phyloP scores from a whole-genome alignment of 176 grass and related monocot species.

The Aegilops sharonensis region DNA sequence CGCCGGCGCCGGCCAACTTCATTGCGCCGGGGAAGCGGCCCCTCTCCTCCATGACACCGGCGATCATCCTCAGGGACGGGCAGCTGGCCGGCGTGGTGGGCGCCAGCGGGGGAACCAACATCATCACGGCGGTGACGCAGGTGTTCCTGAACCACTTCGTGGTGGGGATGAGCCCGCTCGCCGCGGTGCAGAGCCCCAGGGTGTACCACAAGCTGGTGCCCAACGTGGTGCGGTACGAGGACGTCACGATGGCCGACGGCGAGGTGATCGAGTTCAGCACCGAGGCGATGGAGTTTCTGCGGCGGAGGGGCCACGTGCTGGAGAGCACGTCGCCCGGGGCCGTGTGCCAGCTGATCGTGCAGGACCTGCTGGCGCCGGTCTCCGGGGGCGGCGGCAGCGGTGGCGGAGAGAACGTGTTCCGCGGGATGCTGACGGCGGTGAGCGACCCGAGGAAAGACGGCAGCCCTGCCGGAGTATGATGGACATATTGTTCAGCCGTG shows the following conservation, averaged over 20 bases:
- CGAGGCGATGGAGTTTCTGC: constrained; percentile 46
- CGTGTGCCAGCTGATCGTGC: constrained; percentile 79
- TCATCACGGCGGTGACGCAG: constrained; percentile 60
- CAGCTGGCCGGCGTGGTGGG: constrained; percentile 78
- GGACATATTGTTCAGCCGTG: neutral
- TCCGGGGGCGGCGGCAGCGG: neutral
- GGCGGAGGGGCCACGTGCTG: constrained; percentile 51
- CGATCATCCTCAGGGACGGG: constrained; percentile 69
- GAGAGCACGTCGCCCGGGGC: constrained; percentile 12
- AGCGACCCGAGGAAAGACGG: constrained; percentile 92
- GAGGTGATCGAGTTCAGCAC: constrained; percentile 51
- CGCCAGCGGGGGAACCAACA: constrained; percentile 70
- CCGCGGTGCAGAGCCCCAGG: constrained; percentile 69
- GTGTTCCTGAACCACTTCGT: constrained; percentile 91
- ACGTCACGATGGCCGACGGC: constrained; percentile 53
- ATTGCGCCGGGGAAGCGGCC: constrained; percentile 69
- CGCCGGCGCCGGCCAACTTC: constrained; percentile 88
- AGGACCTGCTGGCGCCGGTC: constrained; percentile 42
- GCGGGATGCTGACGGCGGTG: constrained; percentile 75
- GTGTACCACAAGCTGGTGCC: constrained; percentile 82
- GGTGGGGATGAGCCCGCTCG: constrained; percentile 66
- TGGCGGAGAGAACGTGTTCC: constrained; percentile 20
- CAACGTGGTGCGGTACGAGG: constrained; percentile 74
- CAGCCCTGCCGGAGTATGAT: constrained; percentile 57
- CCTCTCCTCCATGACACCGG: constrained; percentile 80